Conservation (phyloP, 306 rosid species). For the Carpinus viminea region DNA sequence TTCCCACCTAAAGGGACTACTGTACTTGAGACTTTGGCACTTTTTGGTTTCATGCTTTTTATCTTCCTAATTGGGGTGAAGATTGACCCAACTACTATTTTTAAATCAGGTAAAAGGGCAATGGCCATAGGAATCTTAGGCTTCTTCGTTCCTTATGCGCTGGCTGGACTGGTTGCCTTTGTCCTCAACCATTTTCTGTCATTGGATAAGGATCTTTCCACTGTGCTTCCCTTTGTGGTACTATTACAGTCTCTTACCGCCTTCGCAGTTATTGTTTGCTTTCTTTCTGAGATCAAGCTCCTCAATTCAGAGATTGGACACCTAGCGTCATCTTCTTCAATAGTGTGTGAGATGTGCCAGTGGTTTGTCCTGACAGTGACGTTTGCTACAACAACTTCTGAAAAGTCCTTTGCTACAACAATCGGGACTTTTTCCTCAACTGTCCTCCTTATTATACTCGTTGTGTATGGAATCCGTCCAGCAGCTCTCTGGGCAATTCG, state of each 20-base stretch:
- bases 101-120: conserved; percentile 41
- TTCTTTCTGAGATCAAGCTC: conserved; percentile 54
- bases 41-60: conserved; percentile 55
- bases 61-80: conserved; percentile 56
- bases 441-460: conserved; percentile 30
- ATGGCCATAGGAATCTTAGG: conserved; percentile 39
- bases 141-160: conserved; percentile 44
- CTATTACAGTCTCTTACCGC: conserved; percentile 43
- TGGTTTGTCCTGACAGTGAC: conserved; percentile 20
- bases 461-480: conserved; percentile 47
- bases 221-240: conserved; percentile 28
- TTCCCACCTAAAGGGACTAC: conserved; percentile 50
- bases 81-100: conserved; percentile 45
- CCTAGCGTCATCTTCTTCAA: conserved; percentile 55
- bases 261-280: conserved; percentile 50
- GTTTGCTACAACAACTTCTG: conserved; percentile 23
- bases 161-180: conserved; percentile 23
- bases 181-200: conserved; percentile 19
- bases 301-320: conserved; percentile 66
- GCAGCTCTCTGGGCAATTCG: conserved; percentile 42
- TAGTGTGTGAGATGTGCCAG: conserved; percentile 43
- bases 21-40: conserved; percentile 51
- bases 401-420: conserved; percentile 33
- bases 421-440: conserved; percentile 34
- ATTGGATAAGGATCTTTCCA: conserved; percentile 41